phyloP scores from a whole-genome alignment of 345 rosid species.

The Corchorus olitorius region DNA sequence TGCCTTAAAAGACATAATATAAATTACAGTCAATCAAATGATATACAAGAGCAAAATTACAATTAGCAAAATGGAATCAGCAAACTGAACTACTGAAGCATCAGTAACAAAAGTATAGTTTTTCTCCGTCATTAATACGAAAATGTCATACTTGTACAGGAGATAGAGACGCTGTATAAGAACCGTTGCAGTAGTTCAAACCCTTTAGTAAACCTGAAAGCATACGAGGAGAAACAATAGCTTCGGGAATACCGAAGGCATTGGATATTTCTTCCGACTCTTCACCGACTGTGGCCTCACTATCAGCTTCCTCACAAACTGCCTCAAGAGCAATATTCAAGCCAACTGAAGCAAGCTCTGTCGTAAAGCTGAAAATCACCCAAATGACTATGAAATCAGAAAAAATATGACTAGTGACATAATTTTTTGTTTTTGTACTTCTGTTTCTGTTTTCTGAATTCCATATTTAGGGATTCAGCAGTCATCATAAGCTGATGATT shows the following conservation, averaged over 20 bases:
- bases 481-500: background rate
- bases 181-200: conserved; percentile 60
- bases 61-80: background rate
- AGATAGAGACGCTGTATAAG: conserved; percentile 60
- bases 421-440: no score
- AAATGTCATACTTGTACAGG: conserved; percentile 55
- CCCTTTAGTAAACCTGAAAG: conserved; percentile 59
- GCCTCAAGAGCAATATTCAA: conserved; percentile 68
- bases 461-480: background rate
- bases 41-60: no score
- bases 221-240: conserved; percentile 50
- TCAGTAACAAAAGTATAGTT: background rate
- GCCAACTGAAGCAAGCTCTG: conserved; percentile 66
- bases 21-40: no score
- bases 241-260: conserved; percentile 51
- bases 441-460: background rate
- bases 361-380: conserved; percentile 58
- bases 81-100: background rate
- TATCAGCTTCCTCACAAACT: conserved; percentile 32
- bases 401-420: background rate
- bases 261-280: conserved; percentile 18
- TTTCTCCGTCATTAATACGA: background rate
- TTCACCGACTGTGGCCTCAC: conserved; percentile 32
- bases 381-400: conserved; percentile 8
- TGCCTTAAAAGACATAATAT: no score